phyloP scores from a whole-genome alignment of 306 rosid genomes.

The Trifolium pratense region DNA sequence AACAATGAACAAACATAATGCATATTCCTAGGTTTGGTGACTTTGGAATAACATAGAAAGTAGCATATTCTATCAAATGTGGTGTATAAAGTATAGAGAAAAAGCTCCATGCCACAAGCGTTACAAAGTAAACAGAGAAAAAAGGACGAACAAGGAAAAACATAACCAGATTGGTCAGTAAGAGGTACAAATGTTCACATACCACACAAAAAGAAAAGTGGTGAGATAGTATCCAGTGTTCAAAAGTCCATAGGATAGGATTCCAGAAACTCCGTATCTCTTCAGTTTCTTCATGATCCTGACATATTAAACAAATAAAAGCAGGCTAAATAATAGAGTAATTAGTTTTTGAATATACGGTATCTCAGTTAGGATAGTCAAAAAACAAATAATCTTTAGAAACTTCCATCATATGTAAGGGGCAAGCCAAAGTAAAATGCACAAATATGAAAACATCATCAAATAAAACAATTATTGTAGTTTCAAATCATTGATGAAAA shows the following conservation, averaged over 20 bases:
- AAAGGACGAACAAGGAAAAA: neutral
- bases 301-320: slow-evolving; percentile 46
- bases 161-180: slow-evolving; percentile 1
- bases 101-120: slow-evolving; percentile 7
- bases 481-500: slow-evolving; percentile 42
- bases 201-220: slow-evolving; percentile 89
- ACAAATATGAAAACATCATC: slow-evolving; percentile 35
- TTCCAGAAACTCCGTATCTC: slow-evolving; percentile 83
- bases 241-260: slow-evolving; percentile 81
- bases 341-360: neutral
- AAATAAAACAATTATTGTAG: slow-evolving; percentile 44
- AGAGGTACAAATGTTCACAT: slow-evolving; percentile 40
- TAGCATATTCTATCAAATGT: slow-evolving; percentile 2
- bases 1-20: slow-evolving; percentile 6
- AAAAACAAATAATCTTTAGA: slow-evolving; percentile 12
- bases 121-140: slow-evolving; percentile 2
- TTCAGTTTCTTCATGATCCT: slow-evolving; percentile 66
- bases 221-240: slow-evolving; percentile 86
- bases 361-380: slow-evolving; percentile 13
- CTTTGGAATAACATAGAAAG: slow-evolving; percentile 13
- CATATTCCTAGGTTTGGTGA: slow-evolving; percentile 21
- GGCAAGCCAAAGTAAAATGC: slow-evolving; percentile 13
- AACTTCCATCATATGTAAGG: slow-evolving; percentile 18
- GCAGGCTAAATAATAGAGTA: slow-evolving; percentile 9
- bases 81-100: neutral